Base-by-base conservation (phyloP, 2,329 filamentous ascomycete species). In the Curvularia verruculosa region DNA sequence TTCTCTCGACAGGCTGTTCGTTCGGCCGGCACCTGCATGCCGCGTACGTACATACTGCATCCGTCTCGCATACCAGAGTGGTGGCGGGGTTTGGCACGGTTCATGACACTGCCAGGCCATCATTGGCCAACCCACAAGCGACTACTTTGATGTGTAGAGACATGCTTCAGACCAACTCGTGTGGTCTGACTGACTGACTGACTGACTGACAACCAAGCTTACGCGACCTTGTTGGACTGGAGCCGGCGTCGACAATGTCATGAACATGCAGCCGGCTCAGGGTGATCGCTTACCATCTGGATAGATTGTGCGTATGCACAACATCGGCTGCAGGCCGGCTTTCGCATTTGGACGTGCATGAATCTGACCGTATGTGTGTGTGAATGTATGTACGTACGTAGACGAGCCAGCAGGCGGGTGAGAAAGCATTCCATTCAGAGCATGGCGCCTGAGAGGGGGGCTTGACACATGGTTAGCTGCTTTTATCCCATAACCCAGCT, bases 401-500 rank as follows among this genome's bases (percentile, higher is more conserved):
- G 52, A 55, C 63, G 59, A 54, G 59, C 59, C 60, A 34, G 46
- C 49, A 52, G 50, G 55, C 54, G 53, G 50, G 24, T 53, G 56
- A 59, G 56, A 52, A 49, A 23, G 41, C 56, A 15, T 51, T 54
- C 54, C 61, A 43, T 49, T 41, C 44, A 52, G 46, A n/a, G 50
- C 50, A 59, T 43, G 51, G 56, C 46, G 52, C 54, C 47, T 9
- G n/a, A n/a, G n/a, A n/a, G n/a, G n/a, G 49, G 57, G 52, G 37
- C 56, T 57, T 56, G 56, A 58, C 55, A 61, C 60, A 56, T 49
- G 49, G 46, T 56, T 61, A 59, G 59, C 59, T 59, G 46, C 52
- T 49, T 60, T 61, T 64, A 56, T 39, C 55, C 58, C 21, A 31
- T 52, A 52, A 40, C 55, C 53, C 55, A 58, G 58, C 39, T 48